Conservation (phyloP, 2,329 filamentous ascomycete species). For the Paecilomyces sp. region DNA sequence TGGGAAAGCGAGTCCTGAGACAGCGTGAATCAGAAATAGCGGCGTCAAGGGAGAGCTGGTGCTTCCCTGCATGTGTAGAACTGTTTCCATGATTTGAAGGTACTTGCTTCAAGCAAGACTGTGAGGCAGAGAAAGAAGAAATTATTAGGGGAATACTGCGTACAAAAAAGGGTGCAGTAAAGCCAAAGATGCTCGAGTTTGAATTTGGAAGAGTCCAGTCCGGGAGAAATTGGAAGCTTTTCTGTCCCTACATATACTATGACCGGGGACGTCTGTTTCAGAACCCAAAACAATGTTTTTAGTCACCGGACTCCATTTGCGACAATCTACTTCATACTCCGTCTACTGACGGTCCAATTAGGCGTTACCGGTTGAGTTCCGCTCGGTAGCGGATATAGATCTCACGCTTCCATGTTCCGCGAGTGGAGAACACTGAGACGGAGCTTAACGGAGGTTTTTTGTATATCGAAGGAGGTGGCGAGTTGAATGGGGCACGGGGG, state of each 20-base stretch:
- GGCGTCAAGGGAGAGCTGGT: constrained; percentile 9
- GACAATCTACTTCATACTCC: background rate
- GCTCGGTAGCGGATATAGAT: background rate
- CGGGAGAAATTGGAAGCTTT: background rate
- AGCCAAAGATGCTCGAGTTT: background rate
- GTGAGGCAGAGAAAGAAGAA: background rate
- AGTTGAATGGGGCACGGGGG: background rate
- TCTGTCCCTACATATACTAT: background rate
- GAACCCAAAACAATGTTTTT: background rate
- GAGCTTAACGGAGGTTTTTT: background rate
- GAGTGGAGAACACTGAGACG: background rate
- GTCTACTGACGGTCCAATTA: background rate
- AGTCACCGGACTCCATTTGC: background rate
- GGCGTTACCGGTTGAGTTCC: background rate
- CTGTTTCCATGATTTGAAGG: constrained; percentile 8
- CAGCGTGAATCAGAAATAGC: constrained; percentile 12
- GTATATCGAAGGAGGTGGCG: background rate
- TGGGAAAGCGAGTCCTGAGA: constrained; percentile 13
- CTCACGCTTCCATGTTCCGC: background rate
- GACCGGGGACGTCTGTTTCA: background rate
- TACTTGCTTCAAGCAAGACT: background rate
- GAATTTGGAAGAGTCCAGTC: background rate
- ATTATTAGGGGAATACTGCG: background rate
- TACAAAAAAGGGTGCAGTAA: background rate
- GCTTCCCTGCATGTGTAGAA: constrained; percentile 13